These are phyloP conservation scores for Powellomyces hirtus DNA, from an alignment of 192 early-diverging fungal species.

Conservation along the genomic window DNA sequence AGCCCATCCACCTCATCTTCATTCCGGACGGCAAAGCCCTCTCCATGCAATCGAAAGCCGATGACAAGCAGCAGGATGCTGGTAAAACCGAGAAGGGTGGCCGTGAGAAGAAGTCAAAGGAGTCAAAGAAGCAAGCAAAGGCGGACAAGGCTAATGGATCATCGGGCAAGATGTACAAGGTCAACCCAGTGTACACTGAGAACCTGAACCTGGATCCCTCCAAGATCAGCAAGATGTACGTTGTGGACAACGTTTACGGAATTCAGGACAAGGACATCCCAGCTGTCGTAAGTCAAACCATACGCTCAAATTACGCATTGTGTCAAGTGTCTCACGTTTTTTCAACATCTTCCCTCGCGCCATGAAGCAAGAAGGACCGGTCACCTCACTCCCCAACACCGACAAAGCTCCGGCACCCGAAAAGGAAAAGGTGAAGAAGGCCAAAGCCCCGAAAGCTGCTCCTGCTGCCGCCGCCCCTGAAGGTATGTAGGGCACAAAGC, in stretches of 20 bases:
- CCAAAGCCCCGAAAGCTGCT: conserved; percentile 35
- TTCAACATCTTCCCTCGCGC: neutral
- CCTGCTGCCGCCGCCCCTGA: neutral
- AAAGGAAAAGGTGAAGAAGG: conserved; percentile 33
- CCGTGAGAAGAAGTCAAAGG: conserved; percentile 6
- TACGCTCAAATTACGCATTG: too few species aligned
- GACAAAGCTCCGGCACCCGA: conserved; percentile 46
- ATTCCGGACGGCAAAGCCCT: conserved; percentile 93
- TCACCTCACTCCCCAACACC: conserved; percentile 29
- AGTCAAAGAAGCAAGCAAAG: conserved; percentile 8
- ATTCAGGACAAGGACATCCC: conserved; percentile 31
- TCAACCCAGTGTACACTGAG: conserved; percentile 37
- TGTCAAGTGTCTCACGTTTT: too few species aligned
- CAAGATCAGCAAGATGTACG: conserved; percentile 50
- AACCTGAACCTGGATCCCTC: conserved; percentile 34
- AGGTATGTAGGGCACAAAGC: too few species aligned
- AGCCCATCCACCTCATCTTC: conserved; percentile 68
- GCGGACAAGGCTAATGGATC: conserved; percentile 15
- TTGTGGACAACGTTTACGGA: conserved; percentile 48
- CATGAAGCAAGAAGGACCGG: neutral
- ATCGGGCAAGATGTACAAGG: conserved; percentile 43
- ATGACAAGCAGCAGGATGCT: conserved; percentile 1
- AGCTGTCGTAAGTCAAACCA: neutral
- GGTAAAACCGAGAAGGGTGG: conserved; percentile 6
- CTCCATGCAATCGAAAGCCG: conserved; percentile 41